These are phyloP conservation scores for Arthrocladium fulminans DNA, from an alignment of 2,329 filamentous ascomycete species.

Conservation along the genomic window DNA sequence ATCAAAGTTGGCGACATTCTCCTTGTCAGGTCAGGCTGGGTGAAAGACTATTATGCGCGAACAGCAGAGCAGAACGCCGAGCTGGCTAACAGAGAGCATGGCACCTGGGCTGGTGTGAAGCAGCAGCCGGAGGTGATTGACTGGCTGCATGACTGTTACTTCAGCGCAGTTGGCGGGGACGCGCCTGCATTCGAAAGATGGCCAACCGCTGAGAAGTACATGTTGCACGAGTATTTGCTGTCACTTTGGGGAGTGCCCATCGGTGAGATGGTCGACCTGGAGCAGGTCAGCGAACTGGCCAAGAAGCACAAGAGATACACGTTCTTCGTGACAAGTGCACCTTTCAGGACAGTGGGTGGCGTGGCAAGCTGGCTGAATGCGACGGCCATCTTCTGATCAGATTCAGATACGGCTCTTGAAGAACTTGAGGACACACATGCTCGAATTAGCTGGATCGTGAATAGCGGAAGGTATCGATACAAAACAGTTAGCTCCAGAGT, in stretches of 20 bases:
- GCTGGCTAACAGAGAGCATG: constrained; percentile 26
- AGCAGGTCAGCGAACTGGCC: constrained; percentile 30
- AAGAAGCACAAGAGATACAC: constrained; percentile 30
- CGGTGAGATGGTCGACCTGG: constrained; percentile 40
- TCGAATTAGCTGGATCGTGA: too few relatives aligned
- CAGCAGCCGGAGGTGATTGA: constrained; percentile 49
- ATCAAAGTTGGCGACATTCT: constrained; percentile 56
- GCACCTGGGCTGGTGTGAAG: constrained; percentile 42
- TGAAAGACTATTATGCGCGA: constrained; percentile 48
- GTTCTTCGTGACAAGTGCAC: constrained; percentile 37
- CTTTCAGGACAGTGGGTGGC: constrained; percentile 34
- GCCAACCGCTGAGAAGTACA: constrained; percentile 37
- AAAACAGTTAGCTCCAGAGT: too few relatives aligned
- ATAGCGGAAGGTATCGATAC: too few relatives aligned
- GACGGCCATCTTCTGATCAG: constrained; percentile 36
- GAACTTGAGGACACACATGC: too few relatives aligned
- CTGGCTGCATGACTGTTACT: constrained; percentile 63
- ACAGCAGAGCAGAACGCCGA: constrained; percentile 27
- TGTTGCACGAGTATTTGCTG: constrained; percentile 34
- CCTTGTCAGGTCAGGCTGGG: constrained; percentile 55
- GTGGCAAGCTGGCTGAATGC: constrained; percentile 37
- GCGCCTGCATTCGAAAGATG: constrained; percentile 55
- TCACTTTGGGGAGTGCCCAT: constrained; percentile 38
- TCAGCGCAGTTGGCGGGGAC: constrained; percentile 58
- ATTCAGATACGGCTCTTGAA: too few relatives aligned